Conservation (phyloP, 345 rosid species). For the Cardamine chenopodiifolia region DNA sequence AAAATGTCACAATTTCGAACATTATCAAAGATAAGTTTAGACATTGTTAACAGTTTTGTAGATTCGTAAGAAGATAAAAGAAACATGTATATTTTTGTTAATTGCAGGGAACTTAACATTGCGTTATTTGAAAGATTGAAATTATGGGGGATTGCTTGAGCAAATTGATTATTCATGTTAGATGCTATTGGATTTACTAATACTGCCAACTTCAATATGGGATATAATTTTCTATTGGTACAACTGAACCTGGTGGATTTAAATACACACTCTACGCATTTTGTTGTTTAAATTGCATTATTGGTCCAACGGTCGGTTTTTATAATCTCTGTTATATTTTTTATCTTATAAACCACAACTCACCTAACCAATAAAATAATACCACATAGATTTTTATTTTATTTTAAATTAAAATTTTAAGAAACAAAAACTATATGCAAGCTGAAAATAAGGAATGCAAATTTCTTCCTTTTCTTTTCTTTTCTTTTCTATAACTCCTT, state of each 20-base stretch:
- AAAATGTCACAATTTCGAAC: background rate
- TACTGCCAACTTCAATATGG: background rate
- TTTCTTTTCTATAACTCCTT: too few species aligned
- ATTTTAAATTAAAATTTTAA: too few species aligned
- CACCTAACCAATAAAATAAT: too few species aligned
- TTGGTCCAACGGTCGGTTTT: conserved; percentile 34
- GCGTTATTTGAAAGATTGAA: background rate
- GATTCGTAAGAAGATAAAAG: background rate
- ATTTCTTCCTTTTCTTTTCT: too few species aligned
- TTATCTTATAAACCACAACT: too few species aligned
- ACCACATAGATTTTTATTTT: too few species aligned
- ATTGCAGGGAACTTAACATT: background rate
- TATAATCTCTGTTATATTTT: background rate
- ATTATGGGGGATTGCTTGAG: too few species aligned
- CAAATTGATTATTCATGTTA: too few species aligned
- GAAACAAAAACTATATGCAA: too few species aligned
- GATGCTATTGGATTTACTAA: conserved; percentile 1
- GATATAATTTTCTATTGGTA: too few species aligned
- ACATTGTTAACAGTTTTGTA: background rate
- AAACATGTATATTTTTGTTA: background rate
- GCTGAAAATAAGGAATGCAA: too few species aligned
- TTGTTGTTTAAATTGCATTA: conserved; percentile 10
- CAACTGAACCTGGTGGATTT: too few species aligned
- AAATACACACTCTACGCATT: background rate
- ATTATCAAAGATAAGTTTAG: background rate